Evolutionary conservation across 345 rosid genomes (phyloP).

Genomic region (Limnanthes douglasii): DNA sequence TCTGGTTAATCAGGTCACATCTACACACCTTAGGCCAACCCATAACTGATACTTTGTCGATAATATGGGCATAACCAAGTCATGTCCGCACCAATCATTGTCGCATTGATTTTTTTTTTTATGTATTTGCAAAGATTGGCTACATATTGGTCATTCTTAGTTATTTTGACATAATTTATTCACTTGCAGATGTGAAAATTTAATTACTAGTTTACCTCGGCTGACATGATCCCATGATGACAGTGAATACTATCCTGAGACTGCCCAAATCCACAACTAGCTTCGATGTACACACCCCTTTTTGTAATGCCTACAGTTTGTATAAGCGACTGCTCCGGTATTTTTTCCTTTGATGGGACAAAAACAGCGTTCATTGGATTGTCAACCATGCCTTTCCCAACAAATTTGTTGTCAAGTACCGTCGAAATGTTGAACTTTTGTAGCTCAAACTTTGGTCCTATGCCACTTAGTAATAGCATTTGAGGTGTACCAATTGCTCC

Average conservation of each 20-base stretch:
- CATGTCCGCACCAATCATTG: too few relatives aligned
- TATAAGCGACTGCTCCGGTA: constrained; percentile 54
- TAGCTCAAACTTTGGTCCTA: constrained; percentile 70
- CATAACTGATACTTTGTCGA: too few relatives aligned
- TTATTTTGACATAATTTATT: too few relatives aligned
- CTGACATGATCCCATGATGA: constrained; percentile 70
- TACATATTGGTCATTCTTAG: background rate
- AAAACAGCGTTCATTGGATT: constrained; percentile 89
- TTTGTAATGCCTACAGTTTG: constrained; percentile 91
- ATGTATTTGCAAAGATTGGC: too few relatives aligned
- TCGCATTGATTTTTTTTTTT: too few relatives aligned
- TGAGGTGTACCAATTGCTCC: constrained; percentile 97
- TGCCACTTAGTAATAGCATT: constrained; percentile 71
- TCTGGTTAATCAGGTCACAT: too few relatives aligned
- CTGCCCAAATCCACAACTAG: constrained; percentile 86
- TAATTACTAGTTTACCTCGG: constrained; percentile 37
- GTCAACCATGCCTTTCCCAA: constrained; percentile 88
- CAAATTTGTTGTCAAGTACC: constrained; percentile 43
- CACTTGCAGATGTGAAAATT: too few relatives aligned
- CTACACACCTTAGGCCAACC: too few relatives aligned
- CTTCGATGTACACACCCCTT: constrained; percentile 82
- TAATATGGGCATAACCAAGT: too few relatives aligned
- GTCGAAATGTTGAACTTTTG: constrained; percentile 42
- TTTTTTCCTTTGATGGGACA: constrained; percentile 45
- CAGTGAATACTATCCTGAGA: constrained; percentile 58